These are phyloP conservation scores for Diphasiastrum complanatum DNA, from an alignment of 83 land plant genomes.

Conservation along the genomic window DNA sequence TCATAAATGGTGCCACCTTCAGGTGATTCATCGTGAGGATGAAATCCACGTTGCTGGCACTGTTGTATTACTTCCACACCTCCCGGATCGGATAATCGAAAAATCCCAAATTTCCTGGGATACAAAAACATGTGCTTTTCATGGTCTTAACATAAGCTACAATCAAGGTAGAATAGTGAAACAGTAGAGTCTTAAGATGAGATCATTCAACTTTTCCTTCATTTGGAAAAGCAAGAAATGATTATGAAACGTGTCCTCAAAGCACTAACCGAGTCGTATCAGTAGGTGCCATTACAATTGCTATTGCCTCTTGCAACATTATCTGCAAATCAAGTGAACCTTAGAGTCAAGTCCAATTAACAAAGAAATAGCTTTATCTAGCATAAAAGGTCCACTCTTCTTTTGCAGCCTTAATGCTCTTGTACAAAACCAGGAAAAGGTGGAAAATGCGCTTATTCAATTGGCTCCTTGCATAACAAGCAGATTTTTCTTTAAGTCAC, in stretches of 20 bases:
- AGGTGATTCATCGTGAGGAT: conserved; percentile 78
- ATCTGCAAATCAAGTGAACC: too few species aligned
- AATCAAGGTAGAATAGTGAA: neutral
- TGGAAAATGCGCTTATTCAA: too few species aligned
- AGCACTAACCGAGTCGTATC: conserved; percentile 59
- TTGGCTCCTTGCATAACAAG: too few species aligned
- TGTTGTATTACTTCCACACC: conserved; percentile 67
- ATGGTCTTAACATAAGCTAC: conserved; percentile 6
- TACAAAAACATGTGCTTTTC: neutral
- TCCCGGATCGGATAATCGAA: conserved; percentile 80
- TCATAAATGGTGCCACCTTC: conserved; percentile 86
- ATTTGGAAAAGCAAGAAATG: neutral
- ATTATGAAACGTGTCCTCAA: neutral
- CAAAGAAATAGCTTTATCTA: too few species aligned
- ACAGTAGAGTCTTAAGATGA: neutral
- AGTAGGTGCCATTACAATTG: conserved; percentile 71
- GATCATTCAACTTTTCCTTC: neutral
- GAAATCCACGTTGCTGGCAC: conserved; percentile 83
- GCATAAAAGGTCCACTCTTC: too few species aligned
- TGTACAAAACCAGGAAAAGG: too few species aligned
- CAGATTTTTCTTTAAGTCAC: too few species aligned
- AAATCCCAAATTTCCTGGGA: conserved; percentile 77
- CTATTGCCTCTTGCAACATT: conserved; percentile 71
- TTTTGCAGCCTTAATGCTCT: too few species aligned
- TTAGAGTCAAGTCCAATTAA: too few species aligned